A percentile compares a stretch with the other conserved stretches of the same genome.
Evolutionary conservation across 495 filamentous ascomycete genomes (phyloP).

Genomic region (Penicillium fimorum): DNA sequence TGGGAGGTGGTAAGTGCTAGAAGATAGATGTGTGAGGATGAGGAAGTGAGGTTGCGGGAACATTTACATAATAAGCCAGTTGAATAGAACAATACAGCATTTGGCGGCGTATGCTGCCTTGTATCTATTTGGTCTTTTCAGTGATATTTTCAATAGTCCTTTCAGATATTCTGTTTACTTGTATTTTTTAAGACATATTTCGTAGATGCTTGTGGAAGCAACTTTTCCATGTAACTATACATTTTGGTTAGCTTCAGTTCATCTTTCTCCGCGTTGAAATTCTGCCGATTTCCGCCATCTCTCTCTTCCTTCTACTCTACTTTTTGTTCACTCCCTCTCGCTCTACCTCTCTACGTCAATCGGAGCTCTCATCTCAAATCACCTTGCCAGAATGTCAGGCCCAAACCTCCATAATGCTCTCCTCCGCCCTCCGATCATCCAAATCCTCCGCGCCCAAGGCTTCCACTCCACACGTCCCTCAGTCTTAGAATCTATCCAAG

Average conservation of each 20-base stretch:
- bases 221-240: no score
- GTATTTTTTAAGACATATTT: no score
- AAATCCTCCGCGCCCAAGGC: constrained; percentile 83
- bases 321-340: neutral
- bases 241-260: no score
- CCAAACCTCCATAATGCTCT: constrained; percentile 67
- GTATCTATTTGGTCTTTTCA: no score
- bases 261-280: no score
- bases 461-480: constrained; percentile 73
- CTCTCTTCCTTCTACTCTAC: neutral
- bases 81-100: no score
- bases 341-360: neutral
- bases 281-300: no score
- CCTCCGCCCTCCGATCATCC: constrained; percentile 75
- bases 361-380: neutral
- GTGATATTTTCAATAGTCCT: no score
- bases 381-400: constrained; percentile 33
- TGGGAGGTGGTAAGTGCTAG: neutral
- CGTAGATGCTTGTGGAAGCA: no score
- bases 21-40: neutral
- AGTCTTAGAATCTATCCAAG: constrained; percentile 74
- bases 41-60: constrained; percentile 6
- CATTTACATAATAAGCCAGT: no score
- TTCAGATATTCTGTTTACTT: no score
- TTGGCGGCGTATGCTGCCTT: no score